These are phyloP conservation scores for Gossypium lobatum DNA, from an alignment of 441 rosid genomes.

Conservation along the genomic window DNA sequence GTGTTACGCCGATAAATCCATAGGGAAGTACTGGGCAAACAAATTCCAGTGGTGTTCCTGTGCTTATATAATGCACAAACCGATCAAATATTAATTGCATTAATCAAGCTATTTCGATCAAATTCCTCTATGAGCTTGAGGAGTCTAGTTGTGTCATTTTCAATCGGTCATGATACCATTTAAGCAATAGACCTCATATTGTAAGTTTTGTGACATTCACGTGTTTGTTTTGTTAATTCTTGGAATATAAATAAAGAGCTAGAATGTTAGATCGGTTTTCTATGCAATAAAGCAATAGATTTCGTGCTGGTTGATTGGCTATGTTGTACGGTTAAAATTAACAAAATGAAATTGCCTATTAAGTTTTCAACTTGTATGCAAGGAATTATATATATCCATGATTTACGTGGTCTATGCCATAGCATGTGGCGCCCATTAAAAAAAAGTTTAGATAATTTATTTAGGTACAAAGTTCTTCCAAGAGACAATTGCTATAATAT, in stretches of 20 bases:
- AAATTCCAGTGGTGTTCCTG: neutral
- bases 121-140: neutral
- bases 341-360: neutral
- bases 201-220: constrained; percentile 1
- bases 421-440: neutral
- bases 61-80: neutral
- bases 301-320: no score
- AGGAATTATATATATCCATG: neutral
- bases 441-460: neutral
- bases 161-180: neutral
- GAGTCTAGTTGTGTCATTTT: neutral
- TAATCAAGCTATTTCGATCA: neutral
- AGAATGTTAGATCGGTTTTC: neutral
- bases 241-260: constrained; percentile 10
- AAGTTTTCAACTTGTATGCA: neutral
- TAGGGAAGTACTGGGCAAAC: neutral
- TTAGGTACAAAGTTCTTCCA: neutral
- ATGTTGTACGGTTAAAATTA: no score
- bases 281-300: neutral
- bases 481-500: neutral
- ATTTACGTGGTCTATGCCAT: neutral
- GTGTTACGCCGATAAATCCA: neutral
- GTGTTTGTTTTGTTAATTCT: neutral
- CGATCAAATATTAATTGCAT: neutral
- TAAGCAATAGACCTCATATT: neutral